Base-by-base conservation (phyloP, 2,329 filamentous ascomycete genomes). In the Diaporthe amygdali region DNA sequence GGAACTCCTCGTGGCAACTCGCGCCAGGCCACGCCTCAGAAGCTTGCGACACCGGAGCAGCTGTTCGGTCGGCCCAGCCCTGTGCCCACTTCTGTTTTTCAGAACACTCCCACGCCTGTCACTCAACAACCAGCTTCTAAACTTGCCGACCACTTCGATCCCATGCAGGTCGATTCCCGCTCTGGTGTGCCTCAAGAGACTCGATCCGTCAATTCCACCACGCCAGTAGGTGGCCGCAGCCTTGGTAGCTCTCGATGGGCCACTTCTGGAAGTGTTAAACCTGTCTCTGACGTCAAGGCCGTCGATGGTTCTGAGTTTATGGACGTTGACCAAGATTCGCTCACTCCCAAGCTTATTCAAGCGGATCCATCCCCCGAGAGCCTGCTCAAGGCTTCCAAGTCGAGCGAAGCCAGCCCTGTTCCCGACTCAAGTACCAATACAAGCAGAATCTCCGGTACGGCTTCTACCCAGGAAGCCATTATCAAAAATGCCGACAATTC, bases 11-110 rank as follows among this genome's bases (percentile, higher is more conserved):
- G 32, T 47, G 41, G 14, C 15, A 9, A 8, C 39, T n/a, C 41
- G 39, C n/a, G 47, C 2, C 22, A 49, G 12, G 15, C 30, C 30
- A 17, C n/a, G 5, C 7, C 64, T 2, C 52, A 37, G 4, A 47
- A 49, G 5, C 52, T 68, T 10, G 66, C 52, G 3, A 68, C 66
- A 12, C 44, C 66, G 4, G 41, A 68, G n/a, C 41, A 68, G 52
- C 27, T 68, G 15, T 68, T 51, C 32, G 52, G 52, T 22, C 27
- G 12, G 17, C 32, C 22, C 9, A n/a, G 9, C 9, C 17, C 3
- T 39, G 22, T 10, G 2, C 15, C 41, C 9, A 7, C 41, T 39
- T 39, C 63, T 15, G 30, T 30, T 7, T 37, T 20, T 68, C 14
- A 25, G 5, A 41, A 15, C 9, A 2, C 22, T 44, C 7, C 49